Base-by-base conservation (phyloP, 306 rosid genomes). In the Vachellia pachyceras region DNA sequence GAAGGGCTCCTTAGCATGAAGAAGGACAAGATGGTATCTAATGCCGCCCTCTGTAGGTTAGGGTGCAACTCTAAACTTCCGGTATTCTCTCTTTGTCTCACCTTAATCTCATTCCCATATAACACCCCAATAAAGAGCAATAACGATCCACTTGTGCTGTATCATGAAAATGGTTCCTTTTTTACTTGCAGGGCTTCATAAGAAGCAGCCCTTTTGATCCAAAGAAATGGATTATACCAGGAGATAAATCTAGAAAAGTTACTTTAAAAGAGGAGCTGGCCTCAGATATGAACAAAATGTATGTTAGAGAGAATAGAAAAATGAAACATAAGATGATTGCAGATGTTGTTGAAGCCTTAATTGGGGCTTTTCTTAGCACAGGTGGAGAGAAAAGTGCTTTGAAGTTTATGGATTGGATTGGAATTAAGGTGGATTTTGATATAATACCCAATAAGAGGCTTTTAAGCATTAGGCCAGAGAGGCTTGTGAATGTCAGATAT, bases 271-370 rank as follows among this genome's bases (percentile, higher is more conserved):
- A 84, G 72, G 88, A 84, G 75, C 3, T 60, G 67, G 82, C 80
- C 33, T 83, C 72, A 1, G 44, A 35, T 46, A 68, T 23, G 57
- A 70, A 74, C 29, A 88, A 73, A 40, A 66, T 87, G 7, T 89
- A 89, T 83, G 77, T 69, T 58, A 1, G 67, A 37, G 82, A 64
- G 79, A 88, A 1, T 15, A 82, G 90, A 69, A 77, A 84, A 70
- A 20, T 93, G 3, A 70, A 83, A 18, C 10, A 52, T 13, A 79
- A 85, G 50, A 64, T 52, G 6, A 80, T 93, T 72, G 94, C 97
- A 35, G 91, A 93, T 84, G 96, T 88, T 49, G 94, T 93, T 44
- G 97, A 93, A 86, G 95, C 97, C 44, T 86, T 93, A 49, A 91
- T 93, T 54, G 97, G 95, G 82, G 94, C 89, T 45, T 84, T 85